A percentile compares a stretch with the other conserved stretches of the same genome.
phyloP scores from a whole-genome alignment of 495 filamentous ascomycete species.

The Tuber magnatum region DNA sequence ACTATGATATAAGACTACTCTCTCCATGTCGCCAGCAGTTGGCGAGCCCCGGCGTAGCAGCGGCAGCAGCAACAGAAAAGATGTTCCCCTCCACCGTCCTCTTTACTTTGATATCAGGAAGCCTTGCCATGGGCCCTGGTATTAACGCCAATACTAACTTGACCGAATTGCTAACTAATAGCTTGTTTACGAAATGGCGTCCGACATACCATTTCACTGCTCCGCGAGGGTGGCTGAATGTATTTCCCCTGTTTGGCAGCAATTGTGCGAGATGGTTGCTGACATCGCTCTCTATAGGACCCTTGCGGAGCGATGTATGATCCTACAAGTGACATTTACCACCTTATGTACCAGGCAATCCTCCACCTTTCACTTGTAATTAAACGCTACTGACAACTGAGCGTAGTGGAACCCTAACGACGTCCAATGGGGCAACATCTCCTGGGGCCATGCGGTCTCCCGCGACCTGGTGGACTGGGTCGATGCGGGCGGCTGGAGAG shows the following conservation, averaged over 20 bases:
- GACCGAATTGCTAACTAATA: conserved; percentile 18
- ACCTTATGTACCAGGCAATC: conserved; percentile 22
- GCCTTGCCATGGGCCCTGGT: background rate
- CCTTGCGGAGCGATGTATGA: conserved; percentile 54
- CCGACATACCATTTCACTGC: conserved; percentile 51
- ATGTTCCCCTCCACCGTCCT: background rate
- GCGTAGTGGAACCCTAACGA: conserved; percentile 45
- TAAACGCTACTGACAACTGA: background rate
- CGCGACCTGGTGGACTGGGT: conserved; percentile 42
- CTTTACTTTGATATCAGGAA: background rate
- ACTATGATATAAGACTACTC: background rate
- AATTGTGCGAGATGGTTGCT: background rate
- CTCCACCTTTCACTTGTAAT: background rate
- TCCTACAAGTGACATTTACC: conserved; percentile 43
- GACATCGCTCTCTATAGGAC: conserved; percentile 25
- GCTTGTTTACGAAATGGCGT: conserved; percentile 44
- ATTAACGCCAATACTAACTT: background rate
- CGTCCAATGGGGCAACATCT: conserved; percentile 46
- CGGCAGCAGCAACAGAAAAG: background rate
- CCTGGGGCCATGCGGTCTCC: conserved; percentile 44
- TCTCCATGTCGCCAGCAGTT: background rate
- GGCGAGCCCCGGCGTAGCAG: background rate
- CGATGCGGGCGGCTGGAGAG: conserved; percentile 43
- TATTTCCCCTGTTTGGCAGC: background rate
- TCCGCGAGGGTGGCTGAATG: conserved; percentile 53